Conservation (phyloP, 805 yeast species). For the Yarrowia porcina region DNA sequence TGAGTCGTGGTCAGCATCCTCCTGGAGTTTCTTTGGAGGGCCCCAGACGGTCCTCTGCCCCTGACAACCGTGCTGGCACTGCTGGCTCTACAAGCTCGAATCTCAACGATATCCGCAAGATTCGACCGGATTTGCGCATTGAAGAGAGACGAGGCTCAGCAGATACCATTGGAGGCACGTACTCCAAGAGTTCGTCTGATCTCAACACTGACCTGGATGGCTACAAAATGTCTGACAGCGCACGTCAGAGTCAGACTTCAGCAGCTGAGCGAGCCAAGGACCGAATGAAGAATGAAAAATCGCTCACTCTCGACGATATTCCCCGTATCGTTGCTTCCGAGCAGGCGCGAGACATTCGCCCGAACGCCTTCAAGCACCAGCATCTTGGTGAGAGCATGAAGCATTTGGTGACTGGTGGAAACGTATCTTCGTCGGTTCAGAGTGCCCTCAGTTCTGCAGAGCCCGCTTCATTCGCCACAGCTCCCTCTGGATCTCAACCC, state of each 20-base stretch:
- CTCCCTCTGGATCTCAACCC: not conserved
- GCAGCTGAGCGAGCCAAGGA: slow-evolving; percentile 62
- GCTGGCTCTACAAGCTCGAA: not conserved
- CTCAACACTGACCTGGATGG: slow-evolving; percentile 24
- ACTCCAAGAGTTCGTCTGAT: not conserved
- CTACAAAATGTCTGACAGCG: slow-evolving; percentile 7
- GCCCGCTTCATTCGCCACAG: not conserved
- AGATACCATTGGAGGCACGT: not conserved
- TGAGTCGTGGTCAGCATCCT: slow-evolving; percentile 26
- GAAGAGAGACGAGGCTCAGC: slow-evolving; percentile 1
- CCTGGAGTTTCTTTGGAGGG: not conserved
- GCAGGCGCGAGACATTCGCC: slow-evolving; percentile 89
- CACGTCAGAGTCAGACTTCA: slow-evolving; percentile 2
- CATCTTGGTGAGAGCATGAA: slow-evolving; percentile 13
- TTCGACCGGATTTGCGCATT: not conserved
- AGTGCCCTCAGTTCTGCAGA: not conserved
- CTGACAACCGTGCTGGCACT: not conserved
- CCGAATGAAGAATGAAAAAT: slow-evolving; percentile 72
- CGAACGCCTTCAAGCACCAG: slow-evolving; percentile 86
- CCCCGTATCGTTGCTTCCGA: slow-evolving; percentile 97
- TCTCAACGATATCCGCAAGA: not conserved
- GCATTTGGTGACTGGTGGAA: slow-evolving; percentile 1
- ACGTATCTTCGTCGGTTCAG: slow-evolving; percentile 14
- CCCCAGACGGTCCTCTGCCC: slow-evolving; percentile 1
- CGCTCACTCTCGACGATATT: slow-evolving; percentile 90